A percentile compares a stretch with the other conserved stretches of the same genome.
Conservation (phyloP, 208 protist species). For the Blastocrithidia nonstop region DNA sequence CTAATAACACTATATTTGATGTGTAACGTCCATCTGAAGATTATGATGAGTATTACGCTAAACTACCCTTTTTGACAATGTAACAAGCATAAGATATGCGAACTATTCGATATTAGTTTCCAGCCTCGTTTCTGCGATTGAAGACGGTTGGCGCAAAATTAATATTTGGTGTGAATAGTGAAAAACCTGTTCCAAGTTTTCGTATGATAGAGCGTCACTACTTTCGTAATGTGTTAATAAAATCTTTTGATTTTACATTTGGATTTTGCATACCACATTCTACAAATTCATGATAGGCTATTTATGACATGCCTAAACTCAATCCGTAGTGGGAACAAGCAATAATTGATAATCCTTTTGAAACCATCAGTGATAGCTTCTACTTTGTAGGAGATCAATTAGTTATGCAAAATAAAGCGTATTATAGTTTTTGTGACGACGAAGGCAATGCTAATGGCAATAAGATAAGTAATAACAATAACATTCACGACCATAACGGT, state of each 20-base stretch:
- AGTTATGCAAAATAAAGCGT: conserved; percentile 95
- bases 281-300: conserved; percentile 90
- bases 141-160: conserved; percentile 78
- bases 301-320: conserved; percentile 89
- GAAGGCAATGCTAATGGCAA: conserved; percentile 7
- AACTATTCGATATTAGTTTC: conserved; percentile 85
- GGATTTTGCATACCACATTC: conserved; percentile 94
- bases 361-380: conserved; percentile 90
- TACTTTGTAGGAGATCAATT: conserved; percentile 90
- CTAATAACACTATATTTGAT: conserved; percentile 71
- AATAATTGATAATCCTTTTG: conserved; percentile 80
- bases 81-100: conserved; percentile 41
- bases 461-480: too few species aligned
- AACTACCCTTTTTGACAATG: conserved; percentile 12
- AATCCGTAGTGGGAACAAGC: conserved; percentile 64
- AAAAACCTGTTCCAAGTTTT: conserved; percentile 81
- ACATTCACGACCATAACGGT: neutral
- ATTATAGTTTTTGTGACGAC: conserved; percentile 57
- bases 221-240: conserved; percentile 87
- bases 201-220: conserved; percentile 96
- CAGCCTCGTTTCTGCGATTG: conserved; percentile 54
- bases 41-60: conserved; percentile 9
- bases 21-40: conserved; percentile 40
- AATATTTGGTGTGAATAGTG: conserved; percentile 80
- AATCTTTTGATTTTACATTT: conserved; percentile 92